Evolutionary conservation across 2,329 filamentous ascomycete genomes (phyloP), one percentile per base, ranked within the genome.

Genomic region (Cryphonectria japonica): DNA sequence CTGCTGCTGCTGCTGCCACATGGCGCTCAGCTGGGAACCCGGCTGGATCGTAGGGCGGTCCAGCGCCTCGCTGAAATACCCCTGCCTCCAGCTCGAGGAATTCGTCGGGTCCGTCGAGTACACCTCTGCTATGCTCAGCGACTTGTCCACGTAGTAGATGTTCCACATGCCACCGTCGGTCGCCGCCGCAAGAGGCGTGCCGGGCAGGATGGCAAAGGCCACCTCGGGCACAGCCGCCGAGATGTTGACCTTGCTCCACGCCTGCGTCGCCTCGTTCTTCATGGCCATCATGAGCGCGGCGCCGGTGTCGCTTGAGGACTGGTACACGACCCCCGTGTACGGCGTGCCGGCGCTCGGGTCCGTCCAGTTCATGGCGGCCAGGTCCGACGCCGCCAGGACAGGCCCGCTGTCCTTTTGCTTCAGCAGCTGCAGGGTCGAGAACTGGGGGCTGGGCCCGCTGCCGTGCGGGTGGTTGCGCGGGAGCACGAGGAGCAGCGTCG

Each of bases 111-210:
- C 63, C 9, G 52, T 54, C 34, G 69, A 61, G 69, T 69, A 74
- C 50, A 74, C 9, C 67, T 74, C 72, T 7, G 71, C 69, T 43
- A 74, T 57, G 59, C 9, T 46, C 26, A 66, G 39, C n/a, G 65
- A 67, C n/a, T 60, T 39, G 22, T 65, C 71, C 43, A 71, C 57
- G 54, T 73, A 74, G 71, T 71, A 73, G 11, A 72, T 37, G 59
- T 62, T 71, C 68, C 71, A 71, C 32, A 72, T 60, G 41, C 68
- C 62, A 37, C 63, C 68, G 72, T 74, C 71, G 65, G 59, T 69
- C 43, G 67, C 72, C 16, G 61, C 69, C 2, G 72, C 69, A 34
- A 74, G 54, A 6, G 72, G 71, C 41, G 72, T 71, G 9, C 72
- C 69, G 13, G 69, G 69, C 34, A 74, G 67, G 29, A 71, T 67